These are phyloP conservation scores for Dicorynia guianensis DNA, from an alignment of 306 rosid species.

Conservation along the genomic window DNA sequence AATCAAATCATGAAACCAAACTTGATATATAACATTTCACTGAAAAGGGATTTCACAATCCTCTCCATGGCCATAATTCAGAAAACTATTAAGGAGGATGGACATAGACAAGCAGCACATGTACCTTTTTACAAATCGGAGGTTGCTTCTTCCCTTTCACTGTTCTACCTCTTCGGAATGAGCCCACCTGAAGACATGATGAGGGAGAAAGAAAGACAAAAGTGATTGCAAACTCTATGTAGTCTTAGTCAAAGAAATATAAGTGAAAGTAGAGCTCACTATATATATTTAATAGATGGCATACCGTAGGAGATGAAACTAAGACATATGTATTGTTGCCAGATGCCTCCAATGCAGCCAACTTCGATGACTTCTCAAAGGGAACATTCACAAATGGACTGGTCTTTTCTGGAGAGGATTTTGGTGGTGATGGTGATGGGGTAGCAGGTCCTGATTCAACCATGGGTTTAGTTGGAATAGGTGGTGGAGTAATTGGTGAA, in stretches of 20 bases:
- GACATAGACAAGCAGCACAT: slow-evolving; percentile 9
- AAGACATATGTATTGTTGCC: slow-evolving; percentile 60
- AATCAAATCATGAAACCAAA: background rate
- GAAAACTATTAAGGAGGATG: background rate
- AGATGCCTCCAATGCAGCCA: slow-evolving; percentile 80
- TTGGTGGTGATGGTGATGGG: slow-evolving; percentile 53
- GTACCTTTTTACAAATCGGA: slow-evolving; percentile 78
- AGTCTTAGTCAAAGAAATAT: slow-evolving; percentile 7
- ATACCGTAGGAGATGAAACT: slow-evolving; percentile 78
- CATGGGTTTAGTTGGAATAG: slow-evolving; percentile 75
- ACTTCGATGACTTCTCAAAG: slow-evolving; percentile 53
- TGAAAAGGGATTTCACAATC: background rate
- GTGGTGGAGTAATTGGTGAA: slow-evolving; percentile 66
- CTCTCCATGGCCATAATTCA: background rate
- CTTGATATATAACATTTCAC: background rate
- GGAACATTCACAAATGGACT: slow-evolving; percentile 58
- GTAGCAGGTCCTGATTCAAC: slow-evolving; percentile 54
- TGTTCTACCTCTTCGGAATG: slow-evolving; percentile 73
- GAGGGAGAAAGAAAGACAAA: background rate
- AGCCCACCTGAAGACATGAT: slow-evolving; percentile 61
- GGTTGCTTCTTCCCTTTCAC: slow-evolving; percentile 81
- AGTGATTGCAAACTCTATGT: slow-evolving; percentile 19
- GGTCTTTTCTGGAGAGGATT: slow-evolving; percentile 55
- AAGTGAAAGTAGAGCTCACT: slow-evolving; percentile 23
- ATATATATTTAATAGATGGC: slow-evolving; percentile 11